Conservation (phyloP, 2,329 filamentous ascomycete genomes). For the Arachnomyces sp. region DNA sequence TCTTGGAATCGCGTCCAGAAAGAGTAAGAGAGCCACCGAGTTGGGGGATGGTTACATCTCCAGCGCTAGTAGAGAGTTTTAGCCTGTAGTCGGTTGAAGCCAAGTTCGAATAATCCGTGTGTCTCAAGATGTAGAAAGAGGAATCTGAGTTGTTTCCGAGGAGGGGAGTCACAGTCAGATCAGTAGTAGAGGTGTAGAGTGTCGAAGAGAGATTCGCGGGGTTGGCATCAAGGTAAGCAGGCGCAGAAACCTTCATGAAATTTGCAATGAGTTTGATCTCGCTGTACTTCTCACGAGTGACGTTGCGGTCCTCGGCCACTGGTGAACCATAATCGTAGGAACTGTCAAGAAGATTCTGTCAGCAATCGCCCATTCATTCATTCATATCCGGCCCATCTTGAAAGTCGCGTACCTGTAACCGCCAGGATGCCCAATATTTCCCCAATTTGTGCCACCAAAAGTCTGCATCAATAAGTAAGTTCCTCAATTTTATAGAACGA, state of each 20-base stretch:
- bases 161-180: slow-evolving; percentile 55
- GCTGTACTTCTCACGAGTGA: slow-evolving; percentile 68
- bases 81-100: slow-evolving; percentile 56
- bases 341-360: slow-evolving; percentile 24
- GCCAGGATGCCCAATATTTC: slow-evolving; percentile 64
- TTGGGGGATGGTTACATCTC: slow-evolving; percentile 34
- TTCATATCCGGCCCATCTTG: too few relatives aligned
- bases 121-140: slow-evolving; percentile 61
- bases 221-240: slow-evolving; percentile 57
- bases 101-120: slow-evolving; percentile 56
- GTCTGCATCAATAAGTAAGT: slow-evolving; percentile 25
- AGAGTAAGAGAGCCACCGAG: slow-evolving; percentile 31
- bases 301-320: slow-evolving; percentile 62
- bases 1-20: slow-evolving; percentile 37
- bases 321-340: slow-evolving; percentile 56
- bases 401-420: slow-evolving; percentile 42
- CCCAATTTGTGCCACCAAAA: slow-evolving; percentile 77
- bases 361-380: too few relatives aligned
- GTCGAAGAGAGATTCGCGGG: slow-evolving; percentile 39
- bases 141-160: slow-evolving; percentile 46
- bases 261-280: slow-evolving; percentile 70
- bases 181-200: slow-evolving; percentile 47
- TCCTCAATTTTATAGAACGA: neutral
- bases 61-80: slow-evolving; percentile 42
- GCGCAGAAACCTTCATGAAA: slow-evolving; percentile 61